A percentile compares a stretch with the other conserved stretches of the same genome.
phyloP scores from a whole-genome alignment of 2,329 filamentous ascomycete genomes.

The Fusarium denticulatum region DNA sequence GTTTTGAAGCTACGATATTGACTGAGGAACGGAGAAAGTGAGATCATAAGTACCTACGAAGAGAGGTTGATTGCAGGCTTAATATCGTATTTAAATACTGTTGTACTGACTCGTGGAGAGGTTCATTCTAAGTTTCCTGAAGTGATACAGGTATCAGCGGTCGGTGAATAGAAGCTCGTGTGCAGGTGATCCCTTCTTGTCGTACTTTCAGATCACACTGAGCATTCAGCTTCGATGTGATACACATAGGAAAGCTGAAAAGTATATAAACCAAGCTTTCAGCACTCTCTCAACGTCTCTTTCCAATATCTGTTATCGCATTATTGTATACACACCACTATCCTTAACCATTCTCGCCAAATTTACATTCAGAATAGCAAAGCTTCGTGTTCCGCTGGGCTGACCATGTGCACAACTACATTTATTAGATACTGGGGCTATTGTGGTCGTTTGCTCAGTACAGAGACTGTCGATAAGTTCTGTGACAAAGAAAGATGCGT shows the following conservation, averaged over 20 bases:
- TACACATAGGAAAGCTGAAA: not conserved
- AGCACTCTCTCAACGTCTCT: no score
- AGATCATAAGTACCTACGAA: no score
- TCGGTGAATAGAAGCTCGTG: not conserved
- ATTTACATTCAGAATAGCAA: accelerated
- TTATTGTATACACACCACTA: not conserved
- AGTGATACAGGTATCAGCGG: not conserved
- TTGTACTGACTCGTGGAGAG: not conserved
- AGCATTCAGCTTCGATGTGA: no score
- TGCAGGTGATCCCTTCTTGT: no score
- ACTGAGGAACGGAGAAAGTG: accelerated
- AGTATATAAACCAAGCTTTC: not conserved
- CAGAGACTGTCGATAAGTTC: not conserved
- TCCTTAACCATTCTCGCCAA: not conserved
- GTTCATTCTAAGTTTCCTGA: accelerated
- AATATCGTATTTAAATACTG: no score
- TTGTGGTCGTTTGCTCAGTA: not conserved
- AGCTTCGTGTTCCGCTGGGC: accelerated
- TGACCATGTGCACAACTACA: not conserved
- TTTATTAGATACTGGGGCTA: not conserved
- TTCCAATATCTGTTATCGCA: not conserved
- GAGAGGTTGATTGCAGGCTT: no score
- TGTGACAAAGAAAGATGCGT: not conserved
- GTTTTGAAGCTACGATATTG: not conserved
- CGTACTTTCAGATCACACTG: not conserved